phyloP scores from a whole-genome alignment of 306 rosid genomes.

The Cucurbita ficifolia region DNA sequence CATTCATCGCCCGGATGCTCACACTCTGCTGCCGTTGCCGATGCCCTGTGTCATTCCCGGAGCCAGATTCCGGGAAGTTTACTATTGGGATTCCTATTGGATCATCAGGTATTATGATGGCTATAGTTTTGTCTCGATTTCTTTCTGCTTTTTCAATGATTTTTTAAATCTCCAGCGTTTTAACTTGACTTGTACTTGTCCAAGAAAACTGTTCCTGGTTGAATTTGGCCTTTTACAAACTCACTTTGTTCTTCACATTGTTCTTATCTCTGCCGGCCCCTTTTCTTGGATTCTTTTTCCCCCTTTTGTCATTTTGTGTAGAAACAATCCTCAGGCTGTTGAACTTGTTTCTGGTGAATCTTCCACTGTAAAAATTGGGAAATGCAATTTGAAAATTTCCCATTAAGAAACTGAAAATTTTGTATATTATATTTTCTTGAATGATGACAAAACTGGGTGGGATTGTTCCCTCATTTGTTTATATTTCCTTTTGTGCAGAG shows the following conservation, averaged over 20 bases:
- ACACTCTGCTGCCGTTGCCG: constrained; percentile 65
- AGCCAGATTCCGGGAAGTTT: constrained; percentile 67
- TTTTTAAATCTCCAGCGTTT: background rate
- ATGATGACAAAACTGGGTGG: background rate
- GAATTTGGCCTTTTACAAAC: background rate
- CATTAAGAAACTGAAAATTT: background rate
- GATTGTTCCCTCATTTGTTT: background rate
- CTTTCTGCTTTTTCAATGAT: background rate
- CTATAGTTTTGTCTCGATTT: background rate
- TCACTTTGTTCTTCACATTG: background rate
- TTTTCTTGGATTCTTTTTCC: background rate
- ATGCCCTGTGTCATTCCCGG: constrained; percentile 46
- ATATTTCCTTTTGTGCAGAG: constrained; percentile 25
- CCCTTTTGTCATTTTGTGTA: background rate
- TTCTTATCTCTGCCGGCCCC: background rate
- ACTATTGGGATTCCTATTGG: constrained; percentile 98
- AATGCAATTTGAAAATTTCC: background rate
- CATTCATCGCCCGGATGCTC: constrained; percentile 24
- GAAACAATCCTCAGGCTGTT: background rate
- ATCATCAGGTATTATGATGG: constrained; percentile 40
- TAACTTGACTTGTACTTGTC: background rate
- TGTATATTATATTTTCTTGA: background rate
- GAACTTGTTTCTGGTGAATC: background rate
- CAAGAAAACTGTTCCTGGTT: background rate
- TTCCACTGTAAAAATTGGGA: background rate